Percentiles rank a stretch among this genome's conserved stretches.
These are phyloP conservation scores for Sugiyamaella chiloensis DNA, from an alignment of 805 yeast species.

Conservation along the genomic window DNA sequence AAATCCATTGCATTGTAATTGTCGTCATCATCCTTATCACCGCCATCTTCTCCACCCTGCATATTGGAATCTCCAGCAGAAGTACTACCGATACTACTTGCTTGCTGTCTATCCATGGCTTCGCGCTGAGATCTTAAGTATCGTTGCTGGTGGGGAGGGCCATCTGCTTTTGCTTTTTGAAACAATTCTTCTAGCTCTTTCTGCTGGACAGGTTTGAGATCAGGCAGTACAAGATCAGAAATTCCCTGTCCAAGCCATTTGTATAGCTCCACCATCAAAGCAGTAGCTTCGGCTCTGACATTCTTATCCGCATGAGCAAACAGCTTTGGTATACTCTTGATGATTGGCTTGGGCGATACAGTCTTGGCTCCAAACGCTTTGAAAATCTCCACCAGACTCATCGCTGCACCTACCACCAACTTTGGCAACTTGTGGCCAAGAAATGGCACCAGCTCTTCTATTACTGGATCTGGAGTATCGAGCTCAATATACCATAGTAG, in stretches of 20 bases:
- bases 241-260: conserved; percentile 70
- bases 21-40: conserved; percentile 31
- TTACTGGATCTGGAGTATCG: conserved; percentile 59
- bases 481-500: conserved; percentile 62
- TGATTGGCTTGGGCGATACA: conserved; percentile 53
- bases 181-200: conserved; percentile 74
- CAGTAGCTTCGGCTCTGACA: conserved; percentile 76
- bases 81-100: conserved; percentile 23
- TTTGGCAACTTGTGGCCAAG: conserved; percentile 69
- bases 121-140: conserved; percentile 52
- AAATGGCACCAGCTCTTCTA: conserved; percentile 65
- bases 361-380: conserved; percentile 60
- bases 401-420: conserved; percentile 63
- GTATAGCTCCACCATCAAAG: conserved; percentile 63
- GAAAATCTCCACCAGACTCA: conserved; percentile 55
- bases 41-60: conserved; percentile 42
- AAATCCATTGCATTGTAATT: conserved; percentile 66
- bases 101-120: conserved; percentile 34
- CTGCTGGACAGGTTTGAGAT: conserved; percentile 87
- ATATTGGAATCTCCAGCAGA: conserved; percentile 30
- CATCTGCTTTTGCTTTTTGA: conserved; percentile 43
- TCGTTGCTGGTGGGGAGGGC: conserved; percentile 47
- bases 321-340: conserved; percentile 59
- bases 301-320: conserved; percentile 84
- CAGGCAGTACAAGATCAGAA: conserved; percentile 57